Evolutionary conservation across 768 basidiomycete genomes (phyloP).

Genomic region (Mycena leptocephala): DNA sequence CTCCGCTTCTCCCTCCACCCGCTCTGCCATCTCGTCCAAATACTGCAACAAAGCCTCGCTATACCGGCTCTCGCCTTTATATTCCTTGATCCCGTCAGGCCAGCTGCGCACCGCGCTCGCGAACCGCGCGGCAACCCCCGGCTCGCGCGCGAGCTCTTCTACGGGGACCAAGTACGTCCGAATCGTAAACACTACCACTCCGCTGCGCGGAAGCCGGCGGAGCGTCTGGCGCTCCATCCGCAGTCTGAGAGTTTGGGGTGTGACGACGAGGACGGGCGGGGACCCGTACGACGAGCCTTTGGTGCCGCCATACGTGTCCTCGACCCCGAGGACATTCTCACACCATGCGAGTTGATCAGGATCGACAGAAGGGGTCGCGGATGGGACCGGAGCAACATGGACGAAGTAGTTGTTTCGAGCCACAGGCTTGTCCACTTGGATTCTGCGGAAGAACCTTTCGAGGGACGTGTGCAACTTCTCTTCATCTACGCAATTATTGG

Average conservation of each 20-base stretch:
- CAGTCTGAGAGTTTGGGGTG: conserved; percentile 65
- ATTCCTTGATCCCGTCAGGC: conserved; percentile 73
- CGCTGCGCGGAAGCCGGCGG: conserved; percentile 73
- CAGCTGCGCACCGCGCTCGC: conserved; percentile 78
- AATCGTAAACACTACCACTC: conserved; percentile 80
- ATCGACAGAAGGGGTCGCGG: conserved; percentile 55
- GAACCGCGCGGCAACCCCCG: conserved; percentile 73
- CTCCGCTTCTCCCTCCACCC: not conserved
- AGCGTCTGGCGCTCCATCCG: conserved; percentile 80
- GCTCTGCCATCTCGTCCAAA: conserved; percentile 48
- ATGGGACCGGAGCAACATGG: conserved; percentile 54
- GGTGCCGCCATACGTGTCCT: conserved; percentile 58
- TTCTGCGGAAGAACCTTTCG: conserved; percentile 79
- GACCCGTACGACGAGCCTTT: conserved; percentile 40
- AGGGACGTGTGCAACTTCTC: conserved; percentile 77
- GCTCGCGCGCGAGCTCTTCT: conserved; percentile 66
- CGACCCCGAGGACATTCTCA: conserved; percentile 68
- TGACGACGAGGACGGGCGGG: conserved; percentile 41
- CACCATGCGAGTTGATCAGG: conserved; percentile 80
- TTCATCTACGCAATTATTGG: conserved; percentile 57
- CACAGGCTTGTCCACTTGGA: conserved; percentile 79
- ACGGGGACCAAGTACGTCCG: conserved; percentile 75
- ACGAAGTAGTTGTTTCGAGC: conserved; percentile 79
- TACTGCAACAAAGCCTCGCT: conserved; percentile 55
- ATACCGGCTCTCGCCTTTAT: conserved; percentile 56